Evolutionary conservation across 2,329 filamentous ascomycete species (phyloP), one percentile per base, ranked within the genome.

Genomic region (Verticillium nubilum): DNA sequence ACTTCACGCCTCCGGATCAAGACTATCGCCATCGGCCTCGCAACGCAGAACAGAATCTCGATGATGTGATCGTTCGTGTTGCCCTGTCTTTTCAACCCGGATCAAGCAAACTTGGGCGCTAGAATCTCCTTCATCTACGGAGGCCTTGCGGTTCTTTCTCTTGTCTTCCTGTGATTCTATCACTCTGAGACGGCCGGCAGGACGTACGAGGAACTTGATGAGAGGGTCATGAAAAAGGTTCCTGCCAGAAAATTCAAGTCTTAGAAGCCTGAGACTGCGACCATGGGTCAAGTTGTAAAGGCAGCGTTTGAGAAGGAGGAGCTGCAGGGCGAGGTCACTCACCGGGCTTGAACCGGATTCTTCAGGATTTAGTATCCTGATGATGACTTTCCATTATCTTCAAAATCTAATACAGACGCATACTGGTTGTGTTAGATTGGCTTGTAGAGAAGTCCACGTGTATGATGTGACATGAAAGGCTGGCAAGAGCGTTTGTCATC

Each of bases 111-210:
- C 58, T 63, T 76, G 2, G 69, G 70, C 2, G 75, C 72, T 1
- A 78, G 77, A 65, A 73, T 74, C 0, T 69, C 69, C 0, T 79
- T 78, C 47, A 65, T 78, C 2, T 78, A 77, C 63, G 74, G 73
- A 5, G 72, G 64, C 0, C 60, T 75, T 12, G 65, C 67, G 9
- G 60, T 73, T 2, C 35, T 73, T 5, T 70, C 63, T 23, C 61
- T 70, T 12, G 62, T 72, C 25, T 74, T 68, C 61, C 37, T 76
- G n/a, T 69, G 68, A 65, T 69, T 71, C 58, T 71, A 63, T 57
- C 68, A 75, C 72, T 78, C 78, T 6, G 70, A 73, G 63, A 69
- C 67, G 9, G 63, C 64, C 5, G 59, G 62, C 1, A 62, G 67
- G 9, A 65, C 67, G 0, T 68, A 67, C 29, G 65, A 69, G 62